Percentiles rank a stretch among this genome's conserved stretches.
Evolutionary conservation across 441 rosid genomes (phyloP).

Genomic region (Eruca vesicaria): DNA sequence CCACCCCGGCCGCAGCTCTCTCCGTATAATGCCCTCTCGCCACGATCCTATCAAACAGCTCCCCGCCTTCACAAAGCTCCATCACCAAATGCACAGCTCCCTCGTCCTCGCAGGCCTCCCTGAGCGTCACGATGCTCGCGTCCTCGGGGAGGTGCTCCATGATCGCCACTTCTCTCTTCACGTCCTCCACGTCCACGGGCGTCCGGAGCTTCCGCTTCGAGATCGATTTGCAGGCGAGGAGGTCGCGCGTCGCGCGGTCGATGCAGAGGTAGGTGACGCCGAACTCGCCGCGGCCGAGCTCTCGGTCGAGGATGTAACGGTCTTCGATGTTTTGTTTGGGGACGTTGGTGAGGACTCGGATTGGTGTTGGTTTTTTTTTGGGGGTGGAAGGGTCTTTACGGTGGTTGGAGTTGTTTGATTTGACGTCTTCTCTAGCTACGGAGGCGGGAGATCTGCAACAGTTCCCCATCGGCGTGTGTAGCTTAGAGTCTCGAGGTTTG

Average conservation of each 20-base stretch:
- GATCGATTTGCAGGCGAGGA: slow-evolving; percentile 93
- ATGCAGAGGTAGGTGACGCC: slow-evolving; percentile 96
- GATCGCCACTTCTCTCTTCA: slow-evolving; percentile 94
- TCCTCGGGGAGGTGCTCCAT: slow-evolving; percentile 90
- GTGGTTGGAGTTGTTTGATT: slow-evolving; percentile 61
- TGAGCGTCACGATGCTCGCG: slow-evolving; percentile 87
- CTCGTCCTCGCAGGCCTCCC: slow-evolving; percentile 97
- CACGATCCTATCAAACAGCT: slow-evolving; percentile 97
- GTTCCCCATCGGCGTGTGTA: slow-evolving; percentile 60
- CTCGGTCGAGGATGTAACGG: slow-evolving; percentile 81
- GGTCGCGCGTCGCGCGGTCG: slow-evolving; percentile 70
- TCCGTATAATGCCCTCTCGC: slow-evolving; percentile 98
- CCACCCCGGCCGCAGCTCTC: slow-evolving; percentile 93
- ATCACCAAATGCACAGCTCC: slow-evolving; percentile 97
- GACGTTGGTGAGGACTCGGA: slow-evolving; percentile 68
- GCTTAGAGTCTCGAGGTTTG: not conserved
- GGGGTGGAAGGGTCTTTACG: slow-evolving; percentile 51
- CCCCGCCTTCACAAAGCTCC: slow-evolving; percentile 99
- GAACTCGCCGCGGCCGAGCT: slow-evolving; percentile 98
- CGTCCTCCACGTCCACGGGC: slow-evolving; percentile 90
- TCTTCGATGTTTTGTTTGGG: slow-evolving; percentile 88
- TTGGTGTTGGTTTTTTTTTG: slow-evolving; percentile 61
- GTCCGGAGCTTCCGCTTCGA: slow-evolving; percentile 98
- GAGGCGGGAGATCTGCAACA: slow-evolving; percentile 99
- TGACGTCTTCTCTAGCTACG: slow-evolving; percentile 95